Evolutionary conservation across 345 rosid genomes (phyloP).

Genomic region (Boechera retrofracta): DNA sequence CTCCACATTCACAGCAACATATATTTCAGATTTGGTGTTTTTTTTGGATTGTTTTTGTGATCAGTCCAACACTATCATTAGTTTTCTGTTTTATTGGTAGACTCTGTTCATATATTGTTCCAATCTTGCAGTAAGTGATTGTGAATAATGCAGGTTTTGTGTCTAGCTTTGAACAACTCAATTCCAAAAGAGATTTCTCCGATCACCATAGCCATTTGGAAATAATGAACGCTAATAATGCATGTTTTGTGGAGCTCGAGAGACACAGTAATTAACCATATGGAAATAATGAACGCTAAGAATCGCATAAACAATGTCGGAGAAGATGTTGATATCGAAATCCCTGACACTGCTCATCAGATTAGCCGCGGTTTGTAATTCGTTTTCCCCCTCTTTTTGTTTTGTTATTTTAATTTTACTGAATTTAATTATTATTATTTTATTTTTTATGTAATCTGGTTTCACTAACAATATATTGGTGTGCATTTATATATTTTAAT

Average conservation of each 20-base stretch:
- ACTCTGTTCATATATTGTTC: background rate
- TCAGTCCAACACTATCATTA: background rate
- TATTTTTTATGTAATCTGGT: too few relatives aligned
- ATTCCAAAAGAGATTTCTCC: background rate
- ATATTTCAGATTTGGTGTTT: background rate
- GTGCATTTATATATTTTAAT: too few relatives aligned
- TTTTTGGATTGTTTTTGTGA: background rate
- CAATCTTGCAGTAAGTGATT: background rate
- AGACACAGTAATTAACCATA: background rate
- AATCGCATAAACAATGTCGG: background rate
- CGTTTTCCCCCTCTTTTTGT: background rate
- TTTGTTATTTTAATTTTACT: too few relatives aligned
- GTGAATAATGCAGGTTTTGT: background rate
- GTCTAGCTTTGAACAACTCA: background rate
- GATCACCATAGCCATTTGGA: too few relatives aligned
- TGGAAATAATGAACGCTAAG: background rate
- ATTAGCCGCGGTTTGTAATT: background rate
- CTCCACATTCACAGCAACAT: background rate
- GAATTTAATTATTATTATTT: too few relatives aligned
- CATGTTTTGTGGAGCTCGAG: background rate
- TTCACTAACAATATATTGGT: too few relatives aligned
- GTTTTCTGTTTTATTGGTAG: background rate
- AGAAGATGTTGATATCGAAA: background rate
- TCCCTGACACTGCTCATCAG: conserved; percentile 7
- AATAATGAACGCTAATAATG: too few relatives aligned